These are phyloP conservation scores for Leptoxyphium fumago DNA, from an alignment of 2,329 filamentous ascomycete genomes.

Conservation along the genomic window DNA sequence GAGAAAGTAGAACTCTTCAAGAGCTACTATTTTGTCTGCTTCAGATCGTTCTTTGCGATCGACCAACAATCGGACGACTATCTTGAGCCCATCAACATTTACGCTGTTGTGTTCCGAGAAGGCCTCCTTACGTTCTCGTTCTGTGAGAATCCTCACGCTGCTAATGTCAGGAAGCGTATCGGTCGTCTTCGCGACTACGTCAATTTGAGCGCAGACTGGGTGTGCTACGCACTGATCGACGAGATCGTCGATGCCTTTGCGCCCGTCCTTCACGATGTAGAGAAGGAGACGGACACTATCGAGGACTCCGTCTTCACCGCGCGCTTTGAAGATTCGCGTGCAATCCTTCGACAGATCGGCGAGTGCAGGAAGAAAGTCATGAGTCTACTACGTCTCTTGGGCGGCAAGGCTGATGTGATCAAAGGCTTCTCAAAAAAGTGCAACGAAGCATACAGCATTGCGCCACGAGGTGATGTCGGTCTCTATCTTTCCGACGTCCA, in stretches of 20 bases:
- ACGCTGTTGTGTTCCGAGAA: slow-evolving; percentile 91
- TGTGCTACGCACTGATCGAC: slow-evolving; percentile 96
- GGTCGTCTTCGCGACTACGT: slow-evolving; percentile 89
- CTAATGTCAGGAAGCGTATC: slow-evolving; percentile 82
- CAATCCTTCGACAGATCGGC: slow-evolving; percentile 77
- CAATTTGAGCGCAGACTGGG: slow-evolving; percentile 90
- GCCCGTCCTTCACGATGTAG: slow-evolving; percentile 73
- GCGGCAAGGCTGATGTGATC: slow-evolving; percentile 96
- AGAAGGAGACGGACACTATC: slow-evolving; percentile 78
- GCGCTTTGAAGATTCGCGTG: slow-evolving; percentile 74
- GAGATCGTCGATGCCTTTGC: slow-evolving; percentile 96
- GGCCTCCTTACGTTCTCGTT: slow-evolving; percentile 93
- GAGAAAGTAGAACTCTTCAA: slow-evolving; percentile 98
- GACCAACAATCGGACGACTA: slow-evolving; percentile 68
- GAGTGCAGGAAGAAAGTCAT: slow-evolving; percentile 88
- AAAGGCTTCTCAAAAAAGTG: slow-evolving; percentile 96
- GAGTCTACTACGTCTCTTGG: slow-evolving; percentile 79
- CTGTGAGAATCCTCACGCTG: slow-evolving; percentile 69
- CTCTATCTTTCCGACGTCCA: slow-evolving; percentile 96
- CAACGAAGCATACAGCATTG: slow-evolving; percentile 93
- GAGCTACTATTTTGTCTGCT: slow-evolving; percentile 96
- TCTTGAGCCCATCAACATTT: slow-evolving; percentile 89
- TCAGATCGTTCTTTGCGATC: slow-evolving; percentile 79
- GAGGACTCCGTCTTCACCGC: slow-evolving; percentile 93
- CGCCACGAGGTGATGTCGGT: slow-evolving; percentile 89